A percentile compares a stretch with the other conserved stretches of the same genome.
Evolutionary conservation across 1,139 yeast genomes (phyloP).

Genomic region (Saccharomyces pastorianus): DNA sequence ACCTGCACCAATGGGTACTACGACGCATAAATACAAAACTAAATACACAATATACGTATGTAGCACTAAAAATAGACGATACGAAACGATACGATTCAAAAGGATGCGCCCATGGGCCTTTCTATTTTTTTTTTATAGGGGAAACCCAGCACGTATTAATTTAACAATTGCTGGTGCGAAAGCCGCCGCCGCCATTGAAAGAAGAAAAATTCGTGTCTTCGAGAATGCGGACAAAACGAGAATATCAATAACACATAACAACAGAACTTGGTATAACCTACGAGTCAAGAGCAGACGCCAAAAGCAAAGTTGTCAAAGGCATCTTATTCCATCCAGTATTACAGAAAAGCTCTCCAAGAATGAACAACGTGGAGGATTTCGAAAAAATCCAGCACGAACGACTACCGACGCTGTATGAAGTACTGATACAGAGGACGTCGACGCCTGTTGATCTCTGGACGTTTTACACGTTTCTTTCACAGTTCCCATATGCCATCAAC

Average conservation of each 20-base stretch:
- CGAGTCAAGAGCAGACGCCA: too few species aligned
- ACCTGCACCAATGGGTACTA: slow-evolving; percentile 23
- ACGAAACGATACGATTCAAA: not conserved
- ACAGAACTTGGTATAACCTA: not conserved
- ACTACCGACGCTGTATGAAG: slow-evolving; percentile 86
- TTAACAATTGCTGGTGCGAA: too few species aligned
- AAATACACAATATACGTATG: not conserved
- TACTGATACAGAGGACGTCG: slow-evolving; percentile 70
- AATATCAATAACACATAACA: not conserved
- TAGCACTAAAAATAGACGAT: not conserved
- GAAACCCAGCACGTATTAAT: not conserved
- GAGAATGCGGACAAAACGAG: not conserved
- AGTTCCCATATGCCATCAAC: slow-evolving; percentile 79
- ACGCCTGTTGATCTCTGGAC: slow-evolving; percentile 88
- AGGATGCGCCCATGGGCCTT: not conserved
- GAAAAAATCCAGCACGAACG: slow-evolving; percentile 35
- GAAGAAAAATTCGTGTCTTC: not conserved
- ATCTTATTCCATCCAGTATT: too few species aligned
- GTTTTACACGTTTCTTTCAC: slow-evolving; percentile 82
- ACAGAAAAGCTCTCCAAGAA: not conserved
- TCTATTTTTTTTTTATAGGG: not conserved
- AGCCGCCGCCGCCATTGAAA: not conserved
- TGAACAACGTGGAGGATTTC: slow-evolving; percentile 17
- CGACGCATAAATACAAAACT: slow-evolving; percentile 13
- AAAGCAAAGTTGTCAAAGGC: too few species aligned